Base-by-base conservation (phyloP, 1,284 basidiomycete species). In the Meripilus lineatus region DNA sequence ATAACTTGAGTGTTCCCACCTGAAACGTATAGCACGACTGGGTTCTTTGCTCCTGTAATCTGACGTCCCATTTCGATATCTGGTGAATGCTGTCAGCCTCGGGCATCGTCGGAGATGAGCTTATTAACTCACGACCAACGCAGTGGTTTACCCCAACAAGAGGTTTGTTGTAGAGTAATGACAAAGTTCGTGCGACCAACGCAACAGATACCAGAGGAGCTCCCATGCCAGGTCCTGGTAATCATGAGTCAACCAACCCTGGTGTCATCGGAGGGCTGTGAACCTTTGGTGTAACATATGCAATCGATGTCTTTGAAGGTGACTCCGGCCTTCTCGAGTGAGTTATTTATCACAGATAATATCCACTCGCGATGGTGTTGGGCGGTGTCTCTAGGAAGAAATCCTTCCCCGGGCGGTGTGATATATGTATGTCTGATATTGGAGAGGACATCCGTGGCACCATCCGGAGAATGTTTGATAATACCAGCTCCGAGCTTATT, bases 1-100 rank as follows among this genome's bases (percentile, higher is more conserved):
- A 99, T 98, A 25, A 99, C 94, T 66, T 99, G 96, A 0, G 96
- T 99, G 66, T 99, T 99, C 8, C 96, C 96, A 13, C 96, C 96
- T 0, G 94, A 98, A 10, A 99, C 96, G 61, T 99, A 99, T 25
- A 99, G 81, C 2, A 99, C 94, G 55, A 99, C 88, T 0, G 96
- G 96, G 58, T 98, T 96, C 47, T 84, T 81, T 1, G 96, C 94
- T 26, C 87, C 87, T 0, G 96, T 99, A 53, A 99, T 92, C 52
- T 93, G 81, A 28, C 96, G 77, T 17, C 96, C 96, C 90, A 99
- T 99, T 66, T 99, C 96, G 54, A 99, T 99, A 62, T 99, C 93
- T 96, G 63, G 5, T 25, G 21, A 26, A 8, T 37, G 32, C 20
- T 10, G 22, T 37, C 3, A 44, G n/a, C 11, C 17, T 32, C 2